Percentiles rank a stretch among this genome's conserved stretches.
phyloP scores from a whole-genome alignment of 2,329 filamentous ascomycete genomes.

The Epichloe sibirici region DNA sequence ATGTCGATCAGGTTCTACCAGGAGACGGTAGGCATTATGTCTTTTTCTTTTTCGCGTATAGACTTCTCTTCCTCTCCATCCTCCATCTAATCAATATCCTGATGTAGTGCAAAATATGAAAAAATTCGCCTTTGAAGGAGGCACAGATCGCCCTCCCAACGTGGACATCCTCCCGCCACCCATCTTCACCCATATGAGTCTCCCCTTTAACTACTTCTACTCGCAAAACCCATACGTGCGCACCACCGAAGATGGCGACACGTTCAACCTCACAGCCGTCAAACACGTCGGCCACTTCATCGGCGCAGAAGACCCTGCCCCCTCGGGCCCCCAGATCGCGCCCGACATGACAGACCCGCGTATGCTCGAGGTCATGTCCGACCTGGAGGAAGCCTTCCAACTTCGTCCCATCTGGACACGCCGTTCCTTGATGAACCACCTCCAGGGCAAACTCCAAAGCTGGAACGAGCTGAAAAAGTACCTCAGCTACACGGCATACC shows the following conservation, averaged over 20 bases:
- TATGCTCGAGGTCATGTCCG: constrained; percentile 51
- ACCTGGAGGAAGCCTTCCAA: constrained; percentile 54
- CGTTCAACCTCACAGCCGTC: constrained; percentile 48
- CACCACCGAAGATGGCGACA: constrained; percentile 42
- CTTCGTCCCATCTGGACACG: constrained; percentile 78
- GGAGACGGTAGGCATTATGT: constrained; percentile 46
- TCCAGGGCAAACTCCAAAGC: constrained; percentile 39
- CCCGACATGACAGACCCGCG: constrained; percentile 47
- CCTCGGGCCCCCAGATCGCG: constrained; percentile 46
- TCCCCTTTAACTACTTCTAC: constrained; percentile 72
- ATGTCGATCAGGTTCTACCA: constrained; percentile 59
- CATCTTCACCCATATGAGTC: constrained; percentile 58
- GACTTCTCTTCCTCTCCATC: background rate
- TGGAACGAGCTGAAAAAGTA: constrained; percentile 57
- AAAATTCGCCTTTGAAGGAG: constrained; percentile 54
- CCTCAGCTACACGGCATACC: constrained; percentile 76
- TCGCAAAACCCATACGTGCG: constrained; percentile 73
- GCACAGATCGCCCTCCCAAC: constrained; percentile 43
- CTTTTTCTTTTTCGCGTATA: background rate
- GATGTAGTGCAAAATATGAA: constrained; percentile 36
- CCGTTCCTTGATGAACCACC: constrained; percentile 63
- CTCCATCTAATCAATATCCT: background rate
- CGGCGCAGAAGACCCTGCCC: constrained; percentile 48
- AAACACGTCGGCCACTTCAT: constrained; percentile 47
- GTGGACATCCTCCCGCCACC: constrained; percentile 70